Evolutionary conservation across 768 basidiomycete genomes (phyloP).

Genomic region (Calocybe gangraenosa): DNA sequence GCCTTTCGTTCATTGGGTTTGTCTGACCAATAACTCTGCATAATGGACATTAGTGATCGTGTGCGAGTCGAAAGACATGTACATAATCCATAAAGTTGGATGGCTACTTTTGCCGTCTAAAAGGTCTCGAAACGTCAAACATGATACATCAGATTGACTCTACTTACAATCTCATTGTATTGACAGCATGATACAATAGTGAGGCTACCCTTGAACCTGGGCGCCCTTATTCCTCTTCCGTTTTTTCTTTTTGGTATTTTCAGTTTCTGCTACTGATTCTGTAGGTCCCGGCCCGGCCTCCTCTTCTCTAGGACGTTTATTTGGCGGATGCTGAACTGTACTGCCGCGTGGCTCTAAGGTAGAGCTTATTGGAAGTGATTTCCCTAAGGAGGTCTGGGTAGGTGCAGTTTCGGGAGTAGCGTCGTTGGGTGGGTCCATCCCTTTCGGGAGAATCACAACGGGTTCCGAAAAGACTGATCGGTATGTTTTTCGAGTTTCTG

Average conservation of each 20-base stretch:
- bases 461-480: conserved; percentile 79
- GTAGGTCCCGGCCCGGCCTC: conserved; percentile 6
- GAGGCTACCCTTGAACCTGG: no score
- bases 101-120: no score
- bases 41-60: no score
- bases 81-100: no score
- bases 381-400: not conserved
- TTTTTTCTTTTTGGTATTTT: conserved; percentile 25
- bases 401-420: not conserved
- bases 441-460: conserved; percentile 51
- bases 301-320: conserved; percentile 22
- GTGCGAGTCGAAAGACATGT: no score
- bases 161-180: no score
- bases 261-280: conserved; percentile 4
- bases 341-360: not conserved
- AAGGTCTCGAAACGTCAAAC: no score
- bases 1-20: no score
- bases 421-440: not conserved
- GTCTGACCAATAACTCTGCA: no score
- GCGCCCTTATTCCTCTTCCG: conserved; percentile 22
- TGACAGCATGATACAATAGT: no score
- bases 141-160: no score
- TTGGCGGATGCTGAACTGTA: conserved; percentile 5
- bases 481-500: conserved; percentile 81
- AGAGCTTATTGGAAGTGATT: not conserved